These are phyloP conservation scores for Phyllosticta citrichinensis DNA, from an alignment of 2,329 filamentous ascomycete species.

Conservation along the genomic window DNA sequence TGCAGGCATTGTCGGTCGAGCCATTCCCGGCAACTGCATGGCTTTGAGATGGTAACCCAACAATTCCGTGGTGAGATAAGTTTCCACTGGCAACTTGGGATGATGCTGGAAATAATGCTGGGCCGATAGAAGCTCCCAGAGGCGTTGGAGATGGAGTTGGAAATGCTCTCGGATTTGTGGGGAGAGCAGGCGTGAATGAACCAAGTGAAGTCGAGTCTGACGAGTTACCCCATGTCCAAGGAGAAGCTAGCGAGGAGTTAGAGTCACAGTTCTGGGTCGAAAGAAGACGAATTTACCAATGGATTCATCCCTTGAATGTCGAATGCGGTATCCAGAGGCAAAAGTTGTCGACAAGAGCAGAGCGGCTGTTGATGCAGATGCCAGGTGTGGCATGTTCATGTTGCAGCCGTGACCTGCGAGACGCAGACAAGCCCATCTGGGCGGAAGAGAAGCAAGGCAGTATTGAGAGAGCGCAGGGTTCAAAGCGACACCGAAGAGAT, in stretches of 20 bases:
- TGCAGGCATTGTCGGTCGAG: slow-evolving; percentile 17
- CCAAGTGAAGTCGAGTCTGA: not conserved
- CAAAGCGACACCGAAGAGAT: not conserved
- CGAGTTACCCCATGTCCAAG: slow-evolving; percentile 1
- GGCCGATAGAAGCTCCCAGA: not conserved
- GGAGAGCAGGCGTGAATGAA: not conserved
- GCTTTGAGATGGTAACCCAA: not conserved
- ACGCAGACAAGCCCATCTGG: not conserved
- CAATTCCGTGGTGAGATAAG: not conserved
- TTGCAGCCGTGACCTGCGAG: not conserved
- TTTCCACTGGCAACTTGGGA: not conserved
- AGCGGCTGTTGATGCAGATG: not conserved
- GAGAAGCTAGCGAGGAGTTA: not conserved
- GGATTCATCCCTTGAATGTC: not conserved
- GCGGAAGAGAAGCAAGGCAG: not conserved
- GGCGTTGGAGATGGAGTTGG: not conserved
- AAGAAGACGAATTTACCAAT: not conserved
- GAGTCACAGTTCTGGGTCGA: not conserved
- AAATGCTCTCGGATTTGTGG: not conserved
- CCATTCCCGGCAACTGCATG: not conserved
- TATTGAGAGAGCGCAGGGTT: not conserved
- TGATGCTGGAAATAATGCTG: not conserved
- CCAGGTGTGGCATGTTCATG: not conserved
- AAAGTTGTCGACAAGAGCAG: not conserved
- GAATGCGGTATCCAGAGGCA: not conserved